phyloP scores from a whole-genome alignment of 306 rosid genomes.

The Canavalia gladiata region DNA sequence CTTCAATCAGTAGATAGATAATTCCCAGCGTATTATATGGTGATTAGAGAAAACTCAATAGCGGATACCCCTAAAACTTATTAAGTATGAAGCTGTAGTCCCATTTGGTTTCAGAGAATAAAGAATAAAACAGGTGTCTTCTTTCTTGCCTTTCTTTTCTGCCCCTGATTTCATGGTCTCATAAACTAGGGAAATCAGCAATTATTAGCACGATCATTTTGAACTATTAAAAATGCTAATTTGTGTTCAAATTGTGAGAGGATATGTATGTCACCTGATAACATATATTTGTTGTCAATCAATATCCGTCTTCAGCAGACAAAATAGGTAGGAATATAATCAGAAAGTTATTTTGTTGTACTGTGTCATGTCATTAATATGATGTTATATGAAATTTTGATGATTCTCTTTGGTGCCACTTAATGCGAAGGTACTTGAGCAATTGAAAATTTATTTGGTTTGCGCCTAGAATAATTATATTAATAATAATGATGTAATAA shows the following conservation, averaged over 20 bases:
- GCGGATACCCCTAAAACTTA: conserved; percentile 20
- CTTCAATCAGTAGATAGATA: conserved; percentile 26
- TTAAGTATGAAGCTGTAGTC: conserved; percentile 17
- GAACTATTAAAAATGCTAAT: neutral
- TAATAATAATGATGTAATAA: too few relatives aligned
- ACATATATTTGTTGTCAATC: conserved; percentile 3
- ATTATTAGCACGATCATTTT: neutral
- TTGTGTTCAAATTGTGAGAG: neutral
- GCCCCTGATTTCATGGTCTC: neutral
- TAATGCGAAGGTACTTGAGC: too few relatives aligned
- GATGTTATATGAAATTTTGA: too few relatives aligned
- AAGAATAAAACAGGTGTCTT: neutral
- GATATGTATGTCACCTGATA: neutral
- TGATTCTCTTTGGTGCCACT: too few relatives aligned
- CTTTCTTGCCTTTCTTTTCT: neutral
- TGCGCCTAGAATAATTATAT: too few relatives aligned
- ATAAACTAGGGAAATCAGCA: conserved; percentile 5
- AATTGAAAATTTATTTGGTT: too few relatives aligned
- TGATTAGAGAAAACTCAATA: conserved; percentile 28
- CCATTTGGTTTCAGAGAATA: conserved; percentile 19
- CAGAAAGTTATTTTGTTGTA: too few relatives aligned
- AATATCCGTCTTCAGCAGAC: neutral
- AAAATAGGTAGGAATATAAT: neutral
- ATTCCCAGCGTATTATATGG: conserved; percentile 9
- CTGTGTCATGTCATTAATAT: too few relatives aligned